Conservation (phyloP, 177 flowering plant species). For the Vitis hybrid region DNA sequence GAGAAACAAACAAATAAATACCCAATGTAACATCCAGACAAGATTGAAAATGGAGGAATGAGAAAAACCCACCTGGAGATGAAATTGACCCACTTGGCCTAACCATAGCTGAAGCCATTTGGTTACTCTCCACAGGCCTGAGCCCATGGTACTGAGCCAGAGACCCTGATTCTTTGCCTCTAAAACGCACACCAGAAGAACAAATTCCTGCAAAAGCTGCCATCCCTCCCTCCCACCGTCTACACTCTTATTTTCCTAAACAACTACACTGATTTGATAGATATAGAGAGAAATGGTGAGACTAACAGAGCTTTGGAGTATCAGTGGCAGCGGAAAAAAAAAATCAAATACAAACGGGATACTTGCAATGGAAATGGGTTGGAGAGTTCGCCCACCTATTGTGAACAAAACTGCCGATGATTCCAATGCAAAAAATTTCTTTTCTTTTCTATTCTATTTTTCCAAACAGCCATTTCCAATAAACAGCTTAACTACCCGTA, state of each 20-base stretch:
- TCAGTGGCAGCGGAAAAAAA: conserved; percentile 4
- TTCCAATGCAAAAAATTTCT: neutral
- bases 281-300: conserved; percentile 2
- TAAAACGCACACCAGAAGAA: conserved; percentile 27
- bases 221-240: conserved; percentile 22
- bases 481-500: conserved; percentile 11
- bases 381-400: conserved; percentile 29
- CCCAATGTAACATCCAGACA: too few relatives aligned
- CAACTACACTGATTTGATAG: neutral
- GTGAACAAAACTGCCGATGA: conserved; percentile 14
- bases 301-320: conserved; percentile 23
- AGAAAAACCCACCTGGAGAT: conserved; percentile 19
- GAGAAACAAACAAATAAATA: neutral
- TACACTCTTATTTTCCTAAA: conserved; percentile 9
- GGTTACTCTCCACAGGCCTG: conserved; percentile 31
- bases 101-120: conserved; percentile 9
- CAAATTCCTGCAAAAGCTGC: conserved; percentile 27
- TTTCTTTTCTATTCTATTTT: neutral
- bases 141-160: conserved; percentile 41
- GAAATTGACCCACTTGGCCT: conserved; percentile 25
- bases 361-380: conserved; percentile 7
- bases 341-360: conserved; percentile 8
- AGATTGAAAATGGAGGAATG: neutral
- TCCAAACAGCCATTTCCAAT: neutral
- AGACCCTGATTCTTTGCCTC: conserved; percentile 29